Percentiles rank a stretch among this genome's conserved stretches.
Evolutionary conservation across 768 basidiomycete genomes (phyloP).

Genomic region (Pleurotus djamor): DNA sequence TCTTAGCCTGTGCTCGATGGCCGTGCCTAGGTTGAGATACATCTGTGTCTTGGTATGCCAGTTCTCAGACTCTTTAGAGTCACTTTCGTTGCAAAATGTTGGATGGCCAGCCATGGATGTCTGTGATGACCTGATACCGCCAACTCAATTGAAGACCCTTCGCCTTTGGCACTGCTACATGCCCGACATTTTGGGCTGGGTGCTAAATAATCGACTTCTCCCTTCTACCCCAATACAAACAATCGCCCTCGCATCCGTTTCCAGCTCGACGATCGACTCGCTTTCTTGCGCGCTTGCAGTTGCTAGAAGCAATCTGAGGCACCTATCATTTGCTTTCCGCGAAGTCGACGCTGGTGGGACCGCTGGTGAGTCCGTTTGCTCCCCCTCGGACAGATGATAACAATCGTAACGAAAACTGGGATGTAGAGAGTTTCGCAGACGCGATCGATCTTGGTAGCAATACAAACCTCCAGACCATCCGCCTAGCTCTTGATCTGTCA

Average conservation of each 20-base stretch:
- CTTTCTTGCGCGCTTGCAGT: not conserved
- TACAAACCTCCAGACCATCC: not conserved
- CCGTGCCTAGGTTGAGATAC: not conserved
- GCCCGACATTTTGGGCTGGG: not conserved
- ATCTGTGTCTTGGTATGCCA: not conserved
- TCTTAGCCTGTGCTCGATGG: not conserved
- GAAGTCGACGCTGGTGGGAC: not conserved
- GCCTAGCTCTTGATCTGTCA: not conserved
- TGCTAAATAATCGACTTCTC: not conserved
- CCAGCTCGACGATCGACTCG: not conserved
- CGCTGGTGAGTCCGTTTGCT: not conserved
- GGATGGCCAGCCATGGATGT: conserved; percentile 9
- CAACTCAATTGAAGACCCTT: not conserved
- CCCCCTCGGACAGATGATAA: not conserved
- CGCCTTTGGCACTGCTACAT: not conserved
- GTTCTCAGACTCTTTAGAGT: not conserved
- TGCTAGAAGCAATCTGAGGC: not conserved
- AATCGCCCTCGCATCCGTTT: not conserved
- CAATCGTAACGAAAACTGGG: not conserved
- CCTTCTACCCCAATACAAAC: not conserved
- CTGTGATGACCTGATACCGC: conserved; percentile 4
- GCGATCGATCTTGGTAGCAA: not conserved
- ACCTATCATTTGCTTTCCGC: not conserved
- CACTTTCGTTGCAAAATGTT: not conserved
- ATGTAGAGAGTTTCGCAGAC: not conserved